phyloP scores from a whole-genome alignment of 352 stramenopile species.

The Plasmopara muralis region DNA sequence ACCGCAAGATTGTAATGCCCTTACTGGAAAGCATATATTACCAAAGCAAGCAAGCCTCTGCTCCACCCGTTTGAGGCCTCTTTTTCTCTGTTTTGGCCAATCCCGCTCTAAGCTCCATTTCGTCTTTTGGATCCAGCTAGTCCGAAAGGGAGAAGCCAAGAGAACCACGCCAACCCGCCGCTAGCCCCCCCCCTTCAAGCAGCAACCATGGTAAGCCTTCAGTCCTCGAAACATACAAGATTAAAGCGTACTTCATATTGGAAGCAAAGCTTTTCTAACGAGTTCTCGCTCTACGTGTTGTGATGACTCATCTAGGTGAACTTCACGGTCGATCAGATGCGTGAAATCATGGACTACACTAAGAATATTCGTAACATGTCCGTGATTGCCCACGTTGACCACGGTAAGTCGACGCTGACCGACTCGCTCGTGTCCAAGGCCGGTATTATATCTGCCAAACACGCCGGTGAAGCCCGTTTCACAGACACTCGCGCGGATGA shows the following conservation, averaged over 20 bases:
- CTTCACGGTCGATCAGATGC: conserved; percentile 99
- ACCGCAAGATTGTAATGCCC: conserved; percentile 26
- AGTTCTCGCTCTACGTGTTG: too few relatives aligned
- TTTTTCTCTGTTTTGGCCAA: conserved; percentile 12
- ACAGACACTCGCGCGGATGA: conserved; percentile 99
- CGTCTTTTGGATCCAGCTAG: conserved; percentile 54
- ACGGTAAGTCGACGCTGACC: conserved; percentile 99
- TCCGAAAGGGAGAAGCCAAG: conserved; percentile 28
- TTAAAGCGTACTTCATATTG: too few relatives aligned
- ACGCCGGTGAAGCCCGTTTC: conserved; percentile 97
- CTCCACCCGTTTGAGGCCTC: conserved; percentile 44
- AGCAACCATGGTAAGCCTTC: conserved; percentile 44
- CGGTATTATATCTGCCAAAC: conserved; percentile 98
- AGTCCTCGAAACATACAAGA: not conserved
- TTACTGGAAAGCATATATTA: conserved; percentile 21
- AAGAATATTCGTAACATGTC: conserved; percentile 99
- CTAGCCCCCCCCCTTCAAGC: conserved; percentile 16
- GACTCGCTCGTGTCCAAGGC: conserved; percentile 99
- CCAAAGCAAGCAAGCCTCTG: conserved; percentile 25
- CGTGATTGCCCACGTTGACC: conserved; percentile 99
- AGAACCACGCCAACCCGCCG: conserved; percentile 15
- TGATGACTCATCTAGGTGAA: conserved; percentile 85
- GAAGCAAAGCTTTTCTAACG: not conserved
- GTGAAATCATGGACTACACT: conserved; percentile 97
- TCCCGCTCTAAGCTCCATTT: conserved; percentile 30